Conservation (phyloP, 139 green algal genomes). For the Coccomyxa sp. region DNA sequence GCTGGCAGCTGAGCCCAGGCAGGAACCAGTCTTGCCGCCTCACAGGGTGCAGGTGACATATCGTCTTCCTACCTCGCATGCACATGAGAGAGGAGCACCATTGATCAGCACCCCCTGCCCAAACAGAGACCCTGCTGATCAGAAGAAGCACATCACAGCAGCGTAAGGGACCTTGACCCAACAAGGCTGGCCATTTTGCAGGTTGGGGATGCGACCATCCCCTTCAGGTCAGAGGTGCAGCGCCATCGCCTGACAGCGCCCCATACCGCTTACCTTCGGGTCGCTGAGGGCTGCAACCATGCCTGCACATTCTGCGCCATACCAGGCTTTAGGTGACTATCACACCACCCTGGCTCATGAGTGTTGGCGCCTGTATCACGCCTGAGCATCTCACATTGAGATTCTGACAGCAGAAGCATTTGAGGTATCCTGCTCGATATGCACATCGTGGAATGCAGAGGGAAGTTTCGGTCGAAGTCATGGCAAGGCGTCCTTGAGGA, state of each 20-base stretch:
- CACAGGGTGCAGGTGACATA: too few species aligned
- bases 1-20: neutral
- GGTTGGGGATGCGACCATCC: constrained; percentile 76
- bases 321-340: constrained; percentile 61
- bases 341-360: neutral
- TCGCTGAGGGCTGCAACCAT: constrained; percentile 90
- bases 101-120: too few species aligned
- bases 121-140: too few species aligned
- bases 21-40: constrained; percentile 10
- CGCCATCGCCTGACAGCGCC: constrained; percentile 67
- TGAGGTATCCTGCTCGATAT: neutral
- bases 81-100: too few species aligned
- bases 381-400: neutral
- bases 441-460: constrained; percentile 43
- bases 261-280: constrained; percentile 85
- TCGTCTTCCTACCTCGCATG: too few species aligned
- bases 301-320: constrained; percentile 92
- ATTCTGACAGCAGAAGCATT: neutral
- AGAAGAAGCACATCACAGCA: too few species aligned
- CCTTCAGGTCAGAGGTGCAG: constrained; percentile 75
- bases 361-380: neutral
- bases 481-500: constrained; percentile 70
- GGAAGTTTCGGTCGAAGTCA: constrained; percentile 85
- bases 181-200: constrained; percentile 23
- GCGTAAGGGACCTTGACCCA: too few species aligned